Percentiles rank a stretch among this genome's conserved stretches.
These are phyloP conservation scores for Rutstroemia sydowiana DNA, from an alignment of 2,329 filamentous ascomycete species.

Conservation along the genomic window DNA sequence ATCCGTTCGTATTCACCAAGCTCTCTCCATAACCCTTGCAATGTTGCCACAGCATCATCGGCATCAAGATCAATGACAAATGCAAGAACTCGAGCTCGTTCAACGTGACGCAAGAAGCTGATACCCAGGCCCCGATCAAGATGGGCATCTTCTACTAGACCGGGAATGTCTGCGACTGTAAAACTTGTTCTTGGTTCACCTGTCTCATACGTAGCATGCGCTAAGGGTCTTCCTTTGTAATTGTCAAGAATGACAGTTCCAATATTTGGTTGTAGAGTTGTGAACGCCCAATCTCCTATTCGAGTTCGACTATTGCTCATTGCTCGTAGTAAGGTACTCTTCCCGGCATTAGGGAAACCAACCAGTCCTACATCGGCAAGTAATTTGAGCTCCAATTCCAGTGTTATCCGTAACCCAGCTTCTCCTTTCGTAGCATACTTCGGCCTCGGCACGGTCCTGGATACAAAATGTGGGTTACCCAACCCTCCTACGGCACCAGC, in stretches of 20 bases:
- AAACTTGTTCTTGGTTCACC: conserved; percentile 65
- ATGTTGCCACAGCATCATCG: conserved; percentile 69
- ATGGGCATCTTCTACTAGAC: conserved; percentile 86
- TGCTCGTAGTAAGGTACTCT: conserved; percentile 83
- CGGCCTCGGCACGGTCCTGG: conserved; percentile 65
- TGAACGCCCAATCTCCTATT: conserved; percentile 94
- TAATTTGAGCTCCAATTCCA: conserved; percentile 89
- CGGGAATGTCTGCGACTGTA: conserved; percentile 92
- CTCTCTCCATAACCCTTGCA: conserved; percentile 83
- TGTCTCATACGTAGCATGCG: conserved; percentile 37
- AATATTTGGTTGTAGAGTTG: conserved; percentile 89
- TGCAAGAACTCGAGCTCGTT: conserved; percentile 84
- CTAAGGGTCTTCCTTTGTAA: conserved; percentile 64
- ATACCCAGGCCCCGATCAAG: conserved; percentile 86
- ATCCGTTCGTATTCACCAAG: conserved; percentile 70
- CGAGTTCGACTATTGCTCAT: conserved; percentile 83
- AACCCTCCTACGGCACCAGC: conserved; percentile 83
- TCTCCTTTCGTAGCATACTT: conserved; percentile 87
- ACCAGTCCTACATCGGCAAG: conserved; percentile 93
- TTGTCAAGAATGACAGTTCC: conserved; percentile 92
- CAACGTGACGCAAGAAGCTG: conserved; percentile 87
- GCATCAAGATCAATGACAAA: conserved; percentile 85
- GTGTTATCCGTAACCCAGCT: conserved; percentile 64
- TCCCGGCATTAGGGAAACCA: conserved; percentile 91
- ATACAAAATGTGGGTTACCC: conserved; percentile 89